phyloP scores from a whole-genome alignment of 2,329 filamentous ascomycete genomes.

The Westerdykella ornata region DNA sequence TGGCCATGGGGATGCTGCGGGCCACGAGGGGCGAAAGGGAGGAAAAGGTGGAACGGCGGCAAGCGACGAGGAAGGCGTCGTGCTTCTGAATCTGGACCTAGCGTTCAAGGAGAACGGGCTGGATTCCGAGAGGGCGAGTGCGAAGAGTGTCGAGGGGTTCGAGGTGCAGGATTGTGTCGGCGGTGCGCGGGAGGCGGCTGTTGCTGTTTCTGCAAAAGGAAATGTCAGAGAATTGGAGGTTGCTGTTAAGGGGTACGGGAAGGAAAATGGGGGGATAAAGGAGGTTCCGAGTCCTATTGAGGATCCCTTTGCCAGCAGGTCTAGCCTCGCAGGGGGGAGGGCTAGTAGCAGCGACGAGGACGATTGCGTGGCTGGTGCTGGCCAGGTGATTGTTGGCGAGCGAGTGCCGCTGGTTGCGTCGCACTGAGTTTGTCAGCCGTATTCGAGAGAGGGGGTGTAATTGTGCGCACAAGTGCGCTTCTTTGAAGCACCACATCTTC shows the following conservation, averaged over 20 bases:
- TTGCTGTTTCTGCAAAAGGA: background rate
- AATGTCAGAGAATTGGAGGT: background rate
- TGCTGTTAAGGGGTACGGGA: background rate
- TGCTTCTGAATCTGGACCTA: conserved; percentile 14
- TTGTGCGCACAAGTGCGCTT: too few species aligned
- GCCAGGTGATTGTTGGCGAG: background rate
- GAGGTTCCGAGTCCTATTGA: too few species aligned
- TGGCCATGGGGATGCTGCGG: conserved; percentile 4
- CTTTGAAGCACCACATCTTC: too few species aligned
- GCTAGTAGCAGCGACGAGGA: background rate
- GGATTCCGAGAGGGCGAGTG: background rate
- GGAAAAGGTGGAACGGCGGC: background rate
- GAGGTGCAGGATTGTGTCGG: conserved; percentile 16
- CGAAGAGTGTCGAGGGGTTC: conserved; percentile 10
- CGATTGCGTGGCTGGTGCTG: background rate
- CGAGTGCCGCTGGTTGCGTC: background rate
- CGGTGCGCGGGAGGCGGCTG: conserved; percentile 2
- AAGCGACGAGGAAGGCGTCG: conserved; percentile 2
- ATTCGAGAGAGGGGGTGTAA: too few species aligned
- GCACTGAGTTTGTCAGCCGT: too few species aligned
- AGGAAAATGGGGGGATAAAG: too few species aligned
- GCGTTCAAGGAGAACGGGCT: conserved; percentile 9
- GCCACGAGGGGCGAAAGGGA: conserved; percentile 4
- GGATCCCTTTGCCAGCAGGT: background rate
- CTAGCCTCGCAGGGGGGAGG: background rate